phyloP scores from a whole-genome alignment of 164 flowering plant genomes.

The Hamamelis virginiana region DNA sequence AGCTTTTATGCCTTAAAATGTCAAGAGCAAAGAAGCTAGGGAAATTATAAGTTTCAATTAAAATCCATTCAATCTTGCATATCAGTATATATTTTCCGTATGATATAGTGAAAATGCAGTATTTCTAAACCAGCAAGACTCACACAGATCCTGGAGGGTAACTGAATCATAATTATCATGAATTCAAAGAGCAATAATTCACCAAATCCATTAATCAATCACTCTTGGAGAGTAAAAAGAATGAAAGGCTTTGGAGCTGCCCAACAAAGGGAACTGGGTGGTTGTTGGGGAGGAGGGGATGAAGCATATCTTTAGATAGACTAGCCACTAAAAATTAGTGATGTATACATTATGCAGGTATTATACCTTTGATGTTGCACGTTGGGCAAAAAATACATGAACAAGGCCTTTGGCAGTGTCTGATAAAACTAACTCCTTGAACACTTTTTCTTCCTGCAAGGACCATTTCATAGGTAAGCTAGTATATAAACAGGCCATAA shows the following conservation, averaged over 20 bases:
- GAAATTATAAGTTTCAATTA: too few species aligned
- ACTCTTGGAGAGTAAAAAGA: not conserved
- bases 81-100: too few species aligned
- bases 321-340: too few species aligned
- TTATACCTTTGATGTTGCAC: constrained; percentile 72
- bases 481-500: not conserved
- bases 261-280: too few species aligned
- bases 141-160: too few species aligned
- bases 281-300: not conserved
- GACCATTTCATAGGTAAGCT: constrained; percentile 10
- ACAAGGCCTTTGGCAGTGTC: constrained; percentile 73
- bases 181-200: not conserved
- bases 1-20: too few species aligned
- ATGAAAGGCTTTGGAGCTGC: too few species aligned
- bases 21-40: too few species aligned
- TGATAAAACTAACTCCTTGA: constrained; percentile 53
- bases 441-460: constrained; percentile 63
- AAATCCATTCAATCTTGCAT: too few species aligned
- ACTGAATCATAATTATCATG: not conserved
- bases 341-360: not conserved
- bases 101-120: too few species aligned
- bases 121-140: too few species aligned
- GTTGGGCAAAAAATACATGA: constrained; percentile 77
- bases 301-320: too few species aligned
- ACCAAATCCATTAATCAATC: not conserved